Evolutionary conservation across 306 rosid species (phyloP).

Genomic region (Senna tora): DNA sequence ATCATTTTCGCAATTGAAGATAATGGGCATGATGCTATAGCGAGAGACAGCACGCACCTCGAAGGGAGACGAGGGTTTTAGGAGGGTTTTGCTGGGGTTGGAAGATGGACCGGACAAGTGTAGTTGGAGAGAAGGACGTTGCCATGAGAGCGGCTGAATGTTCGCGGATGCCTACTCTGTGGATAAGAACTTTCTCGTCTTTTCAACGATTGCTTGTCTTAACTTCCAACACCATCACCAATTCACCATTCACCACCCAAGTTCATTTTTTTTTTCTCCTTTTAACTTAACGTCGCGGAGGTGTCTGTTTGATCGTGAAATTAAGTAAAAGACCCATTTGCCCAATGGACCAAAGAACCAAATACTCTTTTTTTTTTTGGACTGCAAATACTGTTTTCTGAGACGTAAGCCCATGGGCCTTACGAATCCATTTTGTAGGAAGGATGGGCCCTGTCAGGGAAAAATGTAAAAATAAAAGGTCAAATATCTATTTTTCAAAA

Average conservation of each 20-base stretch:
- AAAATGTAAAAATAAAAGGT: no score
- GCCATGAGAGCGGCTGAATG: slow-evolving; percentile 57
- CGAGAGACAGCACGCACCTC: slow-evolving; percentile 38
- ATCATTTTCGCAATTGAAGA: neutral
- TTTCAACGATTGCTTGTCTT: neutral
- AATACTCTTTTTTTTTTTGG: no score
- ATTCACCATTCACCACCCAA: no score
- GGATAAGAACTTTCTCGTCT: slow-evolving; percentile 50
- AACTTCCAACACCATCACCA: no score
- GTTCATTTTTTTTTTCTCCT: neutral
- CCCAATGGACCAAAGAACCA: no score
- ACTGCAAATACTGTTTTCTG: no score
- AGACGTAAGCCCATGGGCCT: no score
- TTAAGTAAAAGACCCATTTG: no score
- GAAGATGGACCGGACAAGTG: slow-evolving; percentile 56
- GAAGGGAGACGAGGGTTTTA: slow-evolving; percentile 45
- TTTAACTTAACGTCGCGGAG: no score
- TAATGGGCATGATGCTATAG: slow-evolving; percentile 7
- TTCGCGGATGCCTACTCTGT: neutral
- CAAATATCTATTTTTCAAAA: no score
- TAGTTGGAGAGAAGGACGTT: slow-evolving; percentile 58
- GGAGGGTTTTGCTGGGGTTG: slow-evolving; percentile 50
- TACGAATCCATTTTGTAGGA: no score
- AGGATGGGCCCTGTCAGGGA: neutral
- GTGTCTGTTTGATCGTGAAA: no score